Conservation (phyloP, 148 eudicot species). For the Bassia scoparia region DNA sequence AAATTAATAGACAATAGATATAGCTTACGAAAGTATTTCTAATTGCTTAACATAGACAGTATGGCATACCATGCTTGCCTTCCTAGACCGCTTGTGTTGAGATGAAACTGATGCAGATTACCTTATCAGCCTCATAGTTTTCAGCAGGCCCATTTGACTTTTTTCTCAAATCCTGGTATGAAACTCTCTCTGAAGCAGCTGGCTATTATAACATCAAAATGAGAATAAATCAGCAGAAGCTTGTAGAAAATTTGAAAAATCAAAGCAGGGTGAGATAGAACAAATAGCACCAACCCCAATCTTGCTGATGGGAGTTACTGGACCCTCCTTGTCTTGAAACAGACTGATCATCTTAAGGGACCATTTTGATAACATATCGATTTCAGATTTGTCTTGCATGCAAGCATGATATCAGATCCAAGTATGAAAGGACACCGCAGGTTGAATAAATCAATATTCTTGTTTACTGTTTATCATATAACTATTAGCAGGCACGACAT, state of each 20-base stretch:
- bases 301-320: constrained; percentile 74
- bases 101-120: constrained; percentile 53
- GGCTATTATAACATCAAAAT: constrained; percentile 48
- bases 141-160: constrained; percentile 29
- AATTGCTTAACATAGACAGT: too few species aligned
- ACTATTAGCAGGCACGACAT: not conserved
- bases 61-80: too few species aligned
- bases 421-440: constrained; percentile 64
- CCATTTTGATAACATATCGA: constrained; percentile 28
- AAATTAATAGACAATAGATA: too few species aligned
- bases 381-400: constrained; percentile 51
- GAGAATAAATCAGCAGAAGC: not conserved
- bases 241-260: not conserved
- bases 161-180: constrained; percentile 48
- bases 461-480: constrained; percentile 39
- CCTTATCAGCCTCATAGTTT: constrained; percentile 36
- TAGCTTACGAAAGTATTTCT: too few species aligned
- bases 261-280: not conserved
- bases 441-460: constrained; percentile 62
- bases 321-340: constrained; percentile 36
- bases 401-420: constrained; percentile 93
- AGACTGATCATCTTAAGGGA: constrained; percentile 49
- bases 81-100: constrained; percentile 65
- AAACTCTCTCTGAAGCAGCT: constrained; percentile 72
- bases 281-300: constrained; percentile 48